Evolutionary conservation across 306 rosid species (phyloP), one percentile per base, ranked within the genome.

Genomic region (Quercus berberidifolia): DNA sequence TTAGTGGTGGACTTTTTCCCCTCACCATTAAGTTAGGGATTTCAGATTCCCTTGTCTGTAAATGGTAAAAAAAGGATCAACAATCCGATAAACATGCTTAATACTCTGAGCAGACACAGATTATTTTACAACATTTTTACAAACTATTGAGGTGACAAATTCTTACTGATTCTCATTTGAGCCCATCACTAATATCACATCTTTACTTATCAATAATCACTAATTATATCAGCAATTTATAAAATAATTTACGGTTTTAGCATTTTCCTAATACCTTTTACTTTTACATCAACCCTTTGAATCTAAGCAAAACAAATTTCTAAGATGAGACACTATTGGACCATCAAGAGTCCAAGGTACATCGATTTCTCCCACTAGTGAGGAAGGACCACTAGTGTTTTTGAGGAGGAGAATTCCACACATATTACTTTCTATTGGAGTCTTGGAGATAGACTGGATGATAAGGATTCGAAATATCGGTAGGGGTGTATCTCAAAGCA

Each of bases 391-490:
- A 85, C 77, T 7, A 23, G 55, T 69, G 46, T 62, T 78, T 75
- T 82, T 55, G 20, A 73, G 71, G 80, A 46, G 72, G 85, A 84
- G 63, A 80, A 84, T 79, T 84, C 85, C 56, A 71, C 59, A 84
- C 81, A 74, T 86, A 60, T 83, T 64, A 9, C 82, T 84, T 86
- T 83, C 76, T 75, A 67, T 62, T 55, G 28, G 41, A 76, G 88
- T 73, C 68, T 62, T 55, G 28, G 31, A 74, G 88, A 81, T 78
- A 81, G 81, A 90, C 78, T 64, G 86, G 55, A 69, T 85, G 90
- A 87, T 86, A 78, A 84, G 86, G 90, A 86, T 80, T 88, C 87
- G 49, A 83, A 65, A 83, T 77, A 81, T 73, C 75, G 69, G 58
- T 69, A 86, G 79, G 80, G 85, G 81, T 41, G 77, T 76, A 83